Conservation (phyloP, 768 basidiomycete species). For the Mycena latifolia region DNA sequence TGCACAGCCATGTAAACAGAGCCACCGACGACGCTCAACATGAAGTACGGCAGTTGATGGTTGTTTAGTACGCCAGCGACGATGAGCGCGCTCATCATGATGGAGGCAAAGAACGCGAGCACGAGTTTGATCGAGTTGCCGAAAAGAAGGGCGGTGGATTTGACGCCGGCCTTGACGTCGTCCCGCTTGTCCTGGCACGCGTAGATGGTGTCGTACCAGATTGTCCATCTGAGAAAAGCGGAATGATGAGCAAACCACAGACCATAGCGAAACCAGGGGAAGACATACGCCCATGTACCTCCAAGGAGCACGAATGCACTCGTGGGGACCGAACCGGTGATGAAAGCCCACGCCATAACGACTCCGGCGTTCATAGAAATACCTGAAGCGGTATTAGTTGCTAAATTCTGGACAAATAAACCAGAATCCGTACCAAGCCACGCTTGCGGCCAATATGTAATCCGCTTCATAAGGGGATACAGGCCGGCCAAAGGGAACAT, state of each 20-base stretch:
- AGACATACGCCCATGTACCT: slow-evolving; percentile 32
- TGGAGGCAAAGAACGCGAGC: slow-evolving; percentile 53
- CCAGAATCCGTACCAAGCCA: slow-evolving; percentile 45
- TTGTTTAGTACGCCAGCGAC: slow-evolving; percentile 43
- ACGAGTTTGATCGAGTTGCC: slow-evolving; percentile 57
- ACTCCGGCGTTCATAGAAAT: slow-evolving; percentile 39
- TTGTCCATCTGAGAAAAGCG: slow-evolving; percentile 31
- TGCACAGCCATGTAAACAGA: slow-evolving; percentile 35
- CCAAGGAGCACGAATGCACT: slow-evolving; percentile 32
- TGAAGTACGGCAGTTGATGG: slow-evolving; percentile 37
- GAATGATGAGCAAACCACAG: neutral
- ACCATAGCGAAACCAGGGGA: neutral
- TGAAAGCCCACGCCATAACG: slow-evolving; percentile 40
- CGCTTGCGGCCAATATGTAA: slow-evolving; percentile 56
- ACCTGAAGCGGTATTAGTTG: slow-evolving; percentile 20
- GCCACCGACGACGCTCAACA: slow-evolving; percentile 34
- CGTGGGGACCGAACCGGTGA: slow-evolving; percentile 27
- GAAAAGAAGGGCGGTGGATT: slow-evolving; percentile 75
- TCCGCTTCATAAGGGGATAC: slow-evolving; percentile 57
- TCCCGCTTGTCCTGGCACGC: slow-evolving; percentile 71
- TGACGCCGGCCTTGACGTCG: slow-evolving; percentile 68
- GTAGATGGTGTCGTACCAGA: slow-evolving; percentile 65
- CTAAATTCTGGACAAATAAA: neutral
- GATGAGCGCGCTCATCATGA: slow-evolving; percentile 40
- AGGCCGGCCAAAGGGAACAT: slow-evolving; percentile 44